Evolutionary conservation across 1,284 basidiomycete species (phyloP).

Genomic region (Apiotrichum siamense): DNA sequence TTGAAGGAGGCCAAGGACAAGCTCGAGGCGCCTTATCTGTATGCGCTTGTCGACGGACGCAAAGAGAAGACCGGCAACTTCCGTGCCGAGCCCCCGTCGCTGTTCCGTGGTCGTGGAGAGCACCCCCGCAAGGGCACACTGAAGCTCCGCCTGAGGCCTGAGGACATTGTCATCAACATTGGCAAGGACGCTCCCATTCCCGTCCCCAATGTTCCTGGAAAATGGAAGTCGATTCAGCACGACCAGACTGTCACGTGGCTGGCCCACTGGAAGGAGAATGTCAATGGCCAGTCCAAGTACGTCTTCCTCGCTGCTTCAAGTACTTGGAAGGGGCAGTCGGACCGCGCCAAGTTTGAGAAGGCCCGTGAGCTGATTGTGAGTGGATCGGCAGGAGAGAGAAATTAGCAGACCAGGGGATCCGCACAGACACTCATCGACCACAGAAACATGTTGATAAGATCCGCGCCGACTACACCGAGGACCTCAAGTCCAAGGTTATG

Average conservation of each 20-base stretch:
- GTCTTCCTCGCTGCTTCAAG: constrained; percentile 91
- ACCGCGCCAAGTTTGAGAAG: constrained; percentile 94
- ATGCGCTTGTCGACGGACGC: constrained; percentile 83
- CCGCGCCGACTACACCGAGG: constrained; percentile 74
- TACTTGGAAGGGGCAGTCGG: constrained; percentile 91
- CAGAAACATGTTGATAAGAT: constrained; percentile 86
- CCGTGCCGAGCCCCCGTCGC: constrained; percentile 91
- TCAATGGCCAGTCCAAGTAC: constrained; percentile 88
- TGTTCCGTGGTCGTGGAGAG: constrained; percentile 95
- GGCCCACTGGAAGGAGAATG: constrained; percentile 94
- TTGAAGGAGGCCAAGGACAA: constrained; percentile 78
- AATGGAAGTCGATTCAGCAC: constrained; percentile 76
- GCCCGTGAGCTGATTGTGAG: constrained; percentile 84
- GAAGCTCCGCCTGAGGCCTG: constrained; percentile 84
- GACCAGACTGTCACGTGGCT: constrained; percentile 96
- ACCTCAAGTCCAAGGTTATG: constrained; percentile 84
- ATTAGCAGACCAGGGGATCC: no score
- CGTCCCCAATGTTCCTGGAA: constrained; percentile 75
- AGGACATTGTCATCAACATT: constrained; percentile 92
- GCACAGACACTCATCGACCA: background rate
- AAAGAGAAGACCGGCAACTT: constrained; percentile 99
- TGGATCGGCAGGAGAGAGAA: background rate
- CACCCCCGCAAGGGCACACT: constrained; percentile 96
- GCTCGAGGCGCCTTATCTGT: constrained; percentile 75
- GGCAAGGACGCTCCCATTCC: constrained; percentile 67